A percentile compares a stretch with the other conserved stretches of the same genome.
phyloP scores from a whole-genome alignment of 2,329 filamentous ascomycete species.

The Trichoderma polysporum region DNA sequence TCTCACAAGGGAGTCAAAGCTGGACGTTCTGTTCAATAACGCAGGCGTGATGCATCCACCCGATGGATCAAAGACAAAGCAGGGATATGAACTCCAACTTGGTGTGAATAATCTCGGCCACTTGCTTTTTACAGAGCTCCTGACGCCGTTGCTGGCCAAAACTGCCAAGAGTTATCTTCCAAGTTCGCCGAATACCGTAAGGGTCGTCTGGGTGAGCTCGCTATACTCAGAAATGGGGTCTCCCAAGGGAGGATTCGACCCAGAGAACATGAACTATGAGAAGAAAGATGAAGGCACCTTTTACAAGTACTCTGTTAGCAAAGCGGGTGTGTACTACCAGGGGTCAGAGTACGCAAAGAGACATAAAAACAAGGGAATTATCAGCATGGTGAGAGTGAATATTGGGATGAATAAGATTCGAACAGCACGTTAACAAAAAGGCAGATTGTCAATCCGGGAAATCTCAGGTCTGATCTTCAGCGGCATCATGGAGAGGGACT shows the following conservation, averaged over 20 bases:
- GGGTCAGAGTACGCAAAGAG: slow-evolving; percentile 32
- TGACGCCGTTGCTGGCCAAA: slow-evolving; percentile 36
- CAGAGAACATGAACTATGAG: slow-evolving; percentile 7
- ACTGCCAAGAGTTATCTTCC: slow-evolving; percentile 33
- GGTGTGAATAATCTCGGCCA: slow-evolving; percentile 43
- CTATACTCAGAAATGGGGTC: slow-evolving; percentile 3
- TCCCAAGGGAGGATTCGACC: slow-evolving; percentile 1
- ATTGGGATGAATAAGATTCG: background rate
- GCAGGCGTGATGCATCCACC: slow-evolving; percentile 43
- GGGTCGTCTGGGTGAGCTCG: slow-evolving; percentile 38
- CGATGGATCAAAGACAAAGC: slow-evolving; percentile 27
- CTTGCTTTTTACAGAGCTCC: slow-evolving; percentile 40
- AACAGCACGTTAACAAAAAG: background rate
- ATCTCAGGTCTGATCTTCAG: slow-evolving; percentile 39
- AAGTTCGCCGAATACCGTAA: slow-evolving; percentile 27
- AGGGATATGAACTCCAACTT: slow-evolving; percentile 40
- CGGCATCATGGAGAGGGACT: slow-evolving; percentile 24
- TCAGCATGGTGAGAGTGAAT: slow-evolving; percentile 25
- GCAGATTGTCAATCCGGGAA: slow-evolving; percentile 40
- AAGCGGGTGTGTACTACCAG: slow-evolving; percentile 35
- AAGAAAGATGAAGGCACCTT: slow-evolving; percentile 23
- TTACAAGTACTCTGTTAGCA: slow-evolving; percentile 31
- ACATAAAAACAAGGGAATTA: slow-evolving; percentile 30
- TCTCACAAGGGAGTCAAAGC: slow-evolving; percentile 24
- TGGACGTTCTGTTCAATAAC: slow-evolving; percentile 45